phyloP scores from a whole-genome alignment of 2,329 filamentous ascomycete species.

The Zymoseptoria crescenta region DNA sequence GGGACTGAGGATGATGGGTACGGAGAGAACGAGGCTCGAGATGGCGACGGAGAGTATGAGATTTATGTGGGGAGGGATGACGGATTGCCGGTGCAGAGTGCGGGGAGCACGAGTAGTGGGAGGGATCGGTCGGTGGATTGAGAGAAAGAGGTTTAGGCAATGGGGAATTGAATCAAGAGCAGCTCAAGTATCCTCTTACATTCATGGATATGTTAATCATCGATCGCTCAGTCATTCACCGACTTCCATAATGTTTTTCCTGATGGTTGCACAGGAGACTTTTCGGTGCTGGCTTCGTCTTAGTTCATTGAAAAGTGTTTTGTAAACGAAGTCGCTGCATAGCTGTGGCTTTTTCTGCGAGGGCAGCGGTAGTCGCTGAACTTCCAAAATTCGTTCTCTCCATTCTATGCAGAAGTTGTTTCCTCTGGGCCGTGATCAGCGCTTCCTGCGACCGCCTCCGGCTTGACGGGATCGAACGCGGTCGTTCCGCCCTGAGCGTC shows the following conservation, averaged over 20 bases:
- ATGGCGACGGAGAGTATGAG: not conserved
- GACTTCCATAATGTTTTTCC: no score
- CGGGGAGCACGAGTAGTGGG: not conserved
- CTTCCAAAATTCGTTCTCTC: not conserved
- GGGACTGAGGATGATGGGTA: no score
- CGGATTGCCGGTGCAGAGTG: not conserved
- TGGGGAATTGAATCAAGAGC: no score
- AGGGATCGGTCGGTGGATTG: not conserved
- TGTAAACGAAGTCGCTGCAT: no score
- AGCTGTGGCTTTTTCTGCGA: no score
- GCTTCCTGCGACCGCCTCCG: not conserved
- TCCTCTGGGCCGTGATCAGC: not conserved
- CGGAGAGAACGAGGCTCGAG: not conserved
- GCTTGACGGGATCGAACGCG: not conserved
- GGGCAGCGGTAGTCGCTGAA: not conserved
- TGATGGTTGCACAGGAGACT: no score
- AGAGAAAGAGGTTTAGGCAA: not conserved
- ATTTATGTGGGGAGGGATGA: not conserved
- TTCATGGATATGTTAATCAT: not conserved
- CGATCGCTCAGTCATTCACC: not conserved
- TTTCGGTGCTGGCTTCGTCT: no score
- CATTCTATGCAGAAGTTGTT: not conserved
- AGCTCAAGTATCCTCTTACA: no score
- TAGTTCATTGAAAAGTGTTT: no score
- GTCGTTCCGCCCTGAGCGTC: no score